Evolutionary conservation across 108 stramenopile genomes (phyloP).

Genomic region (Skeletonema marinoi): DNA sequence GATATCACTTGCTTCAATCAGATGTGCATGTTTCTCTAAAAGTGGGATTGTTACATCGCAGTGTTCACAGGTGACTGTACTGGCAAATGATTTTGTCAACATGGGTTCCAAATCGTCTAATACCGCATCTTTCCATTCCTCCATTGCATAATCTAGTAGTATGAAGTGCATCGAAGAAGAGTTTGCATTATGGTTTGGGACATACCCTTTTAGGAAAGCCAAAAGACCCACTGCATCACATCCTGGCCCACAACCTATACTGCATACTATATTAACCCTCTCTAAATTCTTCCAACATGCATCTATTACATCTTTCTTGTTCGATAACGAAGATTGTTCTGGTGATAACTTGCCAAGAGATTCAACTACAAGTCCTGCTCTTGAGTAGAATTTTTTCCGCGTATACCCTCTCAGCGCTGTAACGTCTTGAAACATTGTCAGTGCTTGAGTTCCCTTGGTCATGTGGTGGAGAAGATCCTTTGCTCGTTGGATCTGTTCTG

Average conservation of each 20-base stretch:
- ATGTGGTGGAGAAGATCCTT: constrained; percentile 60
- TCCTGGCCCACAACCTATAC: constrained; percentile 81
- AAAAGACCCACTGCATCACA: constrained; percentile 68
- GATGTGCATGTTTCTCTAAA: not conserved
- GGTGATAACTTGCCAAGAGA: constrained; percentile 52
- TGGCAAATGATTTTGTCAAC: constrained; percentile 38
- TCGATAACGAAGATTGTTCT: not conserved
- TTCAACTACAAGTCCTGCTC: constrained; percentile 58
- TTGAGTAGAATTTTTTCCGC: constrained; percentile 71
- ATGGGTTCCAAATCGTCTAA: constrained; percentile 52
- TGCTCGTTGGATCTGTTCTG: constrained; percentile 48
- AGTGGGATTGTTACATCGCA: constrained; percentile 59
- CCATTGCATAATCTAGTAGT: constrained; percentile 71
- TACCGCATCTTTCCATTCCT: constrained; percentile 63
- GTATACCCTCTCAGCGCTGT: constrained; percentile 72
- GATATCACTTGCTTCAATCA: constrained; percentile 33
- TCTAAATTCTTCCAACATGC: constrained; percentile 46
- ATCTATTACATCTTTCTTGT: constrained; percentile 18
- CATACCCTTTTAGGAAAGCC: constrained; percentile 36
- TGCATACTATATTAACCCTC: constrained; percentile 34
- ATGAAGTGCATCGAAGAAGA: not conserved
- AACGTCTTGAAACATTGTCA: constrained; percentile 65
- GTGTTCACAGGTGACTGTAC: constrained; percentile 20
- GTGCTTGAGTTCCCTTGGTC: constrained; percentile 77
- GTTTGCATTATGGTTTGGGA: constrained; percentile 1